These are phyloP conservation scores for Fomitopsis pinicola DNA, from an alignment of 1,284 basidiomycete genomes.

Conservation along the genomic window DNA sequence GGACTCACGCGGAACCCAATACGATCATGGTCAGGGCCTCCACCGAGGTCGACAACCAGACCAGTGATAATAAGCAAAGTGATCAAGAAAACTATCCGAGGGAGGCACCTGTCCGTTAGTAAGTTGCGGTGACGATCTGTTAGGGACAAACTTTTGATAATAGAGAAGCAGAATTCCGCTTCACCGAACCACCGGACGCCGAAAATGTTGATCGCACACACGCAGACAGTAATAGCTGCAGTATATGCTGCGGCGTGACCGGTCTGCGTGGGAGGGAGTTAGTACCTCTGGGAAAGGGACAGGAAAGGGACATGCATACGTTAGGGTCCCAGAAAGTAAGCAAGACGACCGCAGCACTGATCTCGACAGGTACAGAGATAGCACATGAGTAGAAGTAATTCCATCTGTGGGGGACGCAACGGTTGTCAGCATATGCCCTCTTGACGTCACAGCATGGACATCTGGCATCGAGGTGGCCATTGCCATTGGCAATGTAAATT, in stretches of 20 bases:
- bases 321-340: conserved; percentile 75
- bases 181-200: conserved; percentile 51
- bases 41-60: conserved; percentile 69
- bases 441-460: background rate
- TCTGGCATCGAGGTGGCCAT: background rate
- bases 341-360: conserved; percentile 72
- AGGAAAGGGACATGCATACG: conserved; percentile 29
- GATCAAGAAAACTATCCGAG: conserved; percentile 51
- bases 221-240: conserved; percentile 52
- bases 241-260: conserved; percentile 60
- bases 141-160: conserved; percentile 47
- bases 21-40: conserved; percentile 54
- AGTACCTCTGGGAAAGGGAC: background rate
- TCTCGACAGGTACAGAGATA: conserved; percentile 69
- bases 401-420: conserved; percentile 20
- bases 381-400: conserved; percentile 49
- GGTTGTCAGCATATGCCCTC: background rate
- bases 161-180: conserved; percentile 63
- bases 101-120: background rate
- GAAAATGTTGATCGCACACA: conserved; percentile 72
- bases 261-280: conserved; percentile 26
- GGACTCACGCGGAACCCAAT: conserved; percentile 54
- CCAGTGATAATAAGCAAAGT: conserved; percentile 60
- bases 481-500: background rate
- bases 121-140: background rate